Evolutionary conservation across 192 early-diverging fungal species (phyloP), one percentile per base, ranked within the genome.

Genomic region (Entophlyctis luteolus): DNA sequence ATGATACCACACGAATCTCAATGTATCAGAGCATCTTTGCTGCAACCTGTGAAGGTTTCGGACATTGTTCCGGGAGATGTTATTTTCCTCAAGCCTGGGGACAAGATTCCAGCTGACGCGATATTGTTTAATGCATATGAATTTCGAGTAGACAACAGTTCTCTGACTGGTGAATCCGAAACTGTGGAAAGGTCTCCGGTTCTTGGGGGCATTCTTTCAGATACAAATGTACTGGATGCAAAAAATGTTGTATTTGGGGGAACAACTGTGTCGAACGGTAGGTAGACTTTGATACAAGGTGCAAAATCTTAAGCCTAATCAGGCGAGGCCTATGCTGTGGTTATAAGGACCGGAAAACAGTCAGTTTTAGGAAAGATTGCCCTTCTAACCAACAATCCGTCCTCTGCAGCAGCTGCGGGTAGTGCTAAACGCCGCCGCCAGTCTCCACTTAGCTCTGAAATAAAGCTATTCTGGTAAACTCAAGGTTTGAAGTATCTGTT

Each of bases 161-260:
- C 47, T 25, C 39, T 85, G 18, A 85, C 83, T n/a, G 83, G 83
- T 14, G 83, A 85, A 57, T 57, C 65, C 34, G 81, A 84, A 42
- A 73, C 73, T 32, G 47, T 76, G 12, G 68, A 50, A 20, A 55
- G 73, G 4, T 23, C 22, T n/a, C 63, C 74, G 22, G 49, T 72
- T 31, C 37, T 59, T 25, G 55, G 18, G 23, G 68, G 68, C 1
- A 33, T 62, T 25, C 18, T 66, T 23, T 8, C 46, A 16, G 54
- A 31, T 4, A 59, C 53, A 2, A 69, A 74, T 57, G 75, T 79
- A 16, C 52, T 79, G n/a, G 81, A 80, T 18, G 74, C 79, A 8
- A 59, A 73, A 6, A 79, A 86, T 49, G 36, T 86, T 25, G 70
- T 78, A 0, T 82, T 86, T 65, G 78, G 63, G 42, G 73, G 77